Conservation (phyloP, 176 grass and related monocot genomes). For the Themeda triandra region DNA sequence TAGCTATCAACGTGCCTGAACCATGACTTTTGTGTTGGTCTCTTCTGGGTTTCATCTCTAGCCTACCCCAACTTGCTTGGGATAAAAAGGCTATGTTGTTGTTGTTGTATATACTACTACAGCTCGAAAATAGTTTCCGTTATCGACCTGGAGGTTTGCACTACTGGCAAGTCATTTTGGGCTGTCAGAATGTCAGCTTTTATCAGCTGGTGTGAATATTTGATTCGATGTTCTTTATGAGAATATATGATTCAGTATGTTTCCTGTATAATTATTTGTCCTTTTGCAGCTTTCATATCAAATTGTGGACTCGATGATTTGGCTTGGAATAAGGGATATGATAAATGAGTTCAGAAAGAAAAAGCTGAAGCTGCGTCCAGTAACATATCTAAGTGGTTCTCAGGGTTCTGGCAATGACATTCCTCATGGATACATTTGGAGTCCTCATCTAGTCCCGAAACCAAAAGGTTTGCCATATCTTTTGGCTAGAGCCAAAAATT, state of each 20-base stretch:
- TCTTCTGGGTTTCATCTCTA: no score
- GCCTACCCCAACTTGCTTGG: no score
- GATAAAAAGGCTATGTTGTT: no score
- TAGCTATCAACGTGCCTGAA: no score
- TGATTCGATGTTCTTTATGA: background rate
- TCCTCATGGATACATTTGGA: constrained; percentile 98
- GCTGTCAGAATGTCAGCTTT: background rate
- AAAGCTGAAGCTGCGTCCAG: constrained; percentile 85
- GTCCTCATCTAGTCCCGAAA: constrained; percentile 94
- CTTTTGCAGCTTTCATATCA: constrained; percentile 86
- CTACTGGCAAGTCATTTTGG: background rate
- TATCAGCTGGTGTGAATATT: background rate
- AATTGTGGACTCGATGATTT: constrained; percentile 98
- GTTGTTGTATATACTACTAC: background rate
- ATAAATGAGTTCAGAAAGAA: constrained; percentile 99
- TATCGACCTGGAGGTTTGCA: background rate
- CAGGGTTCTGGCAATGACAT: constrained; percentile 72
- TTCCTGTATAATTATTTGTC: background rate
- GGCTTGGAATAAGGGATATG: constrained; percentile 97
- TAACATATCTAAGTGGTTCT: constrained; percentile 87
- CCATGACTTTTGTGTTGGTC: no score
- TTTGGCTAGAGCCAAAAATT: constrained; percentile 25
- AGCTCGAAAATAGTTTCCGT: background rate
- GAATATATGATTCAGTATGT: constrained; percentile 17
- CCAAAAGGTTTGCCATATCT: constrained; percentile 64